Conservation (phyloP, 192 early-diverging fungal genomes). For the Linnemannia zychae region DNA sequence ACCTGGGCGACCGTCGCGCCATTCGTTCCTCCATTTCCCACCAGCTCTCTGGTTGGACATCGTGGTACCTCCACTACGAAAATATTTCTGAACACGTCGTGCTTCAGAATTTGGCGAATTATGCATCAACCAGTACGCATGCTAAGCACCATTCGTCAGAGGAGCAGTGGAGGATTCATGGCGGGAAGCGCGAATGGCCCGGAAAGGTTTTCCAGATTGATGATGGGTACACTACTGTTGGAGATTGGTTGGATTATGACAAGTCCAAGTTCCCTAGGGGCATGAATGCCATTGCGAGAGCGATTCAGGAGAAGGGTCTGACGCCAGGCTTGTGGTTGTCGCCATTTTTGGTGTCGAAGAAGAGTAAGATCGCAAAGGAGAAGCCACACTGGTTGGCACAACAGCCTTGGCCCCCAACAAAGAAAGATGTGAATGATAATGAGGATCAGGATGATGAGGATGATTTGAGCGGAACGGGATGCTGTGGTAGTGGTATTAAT, state of each 20-base stretch:
- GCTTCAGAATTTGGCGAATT: constrained; percentile 34
- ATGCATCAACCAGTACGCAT: constrained; percentile 21
- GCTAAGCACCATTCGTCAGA: background rate
- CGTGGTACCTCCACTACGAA: constrained; percentile 68
- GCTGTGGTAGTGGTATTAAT: background rate
- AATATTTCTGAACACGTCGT: constrained; percentile 61
- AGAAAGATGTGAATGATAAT: background rate
- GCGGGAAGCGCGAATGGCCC: constrained; percentile 49
- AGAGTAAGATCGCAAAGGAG: constrained; percentile 56
- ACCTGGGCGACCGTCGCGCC: constrained; percentile 30
- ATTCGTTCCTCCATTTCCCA: constrained; percentile 14
- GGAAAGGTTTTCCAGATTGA: constrained; percentile 68
- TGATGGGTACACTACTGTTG: constrained; percentile 64
- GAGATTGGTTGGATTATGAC: constrained; percentile 62
- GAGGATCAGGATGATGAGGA: background rate
- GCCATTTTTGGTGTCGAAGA: constrained; percentile 59
- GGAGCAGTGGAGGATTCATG: constrained; percentile 3
- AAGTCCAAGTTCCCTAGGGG: constrained; percentile 61
- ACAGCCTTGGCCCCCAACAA: background rate
- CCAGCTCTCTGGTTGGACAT: constrained; percentile 65
- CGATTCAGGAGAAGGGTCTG: constrained; percentile 53
- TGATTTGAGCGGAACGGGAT: constrained; percentile 18
- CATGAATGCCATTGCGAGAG: constrained; percentile 54
- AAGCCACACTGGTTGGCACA: constrained; percentile 62
- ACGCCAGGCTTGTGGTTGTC: constrained; percentile 64